These are phyloP conservation scores for Ogataea zsoltii DNA, from an alignment of 805 yeast genomes.

Conservation along the genomic window DNA sequence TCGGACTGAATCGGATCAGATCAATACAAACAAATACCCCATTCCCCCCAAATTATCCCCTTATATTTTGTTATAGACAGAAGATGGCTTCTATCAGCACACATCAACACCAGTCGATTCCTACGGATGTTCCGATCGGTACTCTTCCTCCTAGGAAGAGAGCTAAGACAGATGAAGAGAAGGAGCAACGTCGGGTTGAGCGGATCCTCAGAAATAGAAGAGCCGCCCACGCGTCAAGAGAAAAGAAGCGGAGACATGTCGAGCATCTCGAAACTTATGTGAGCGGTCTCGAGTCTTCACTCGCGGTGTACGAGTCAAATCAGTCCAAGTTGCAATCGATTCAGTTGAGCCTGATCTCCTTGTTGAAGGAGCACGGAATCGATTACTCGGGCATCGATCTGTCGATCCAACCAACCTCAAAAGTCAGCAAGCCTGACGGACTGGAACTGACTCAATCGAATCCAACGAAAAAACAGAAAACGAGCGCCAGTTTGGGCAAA, in stretches of 20 bases:
- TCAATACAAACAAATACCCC: conserved; percentile 20
- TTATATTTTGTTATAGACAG: neutral
- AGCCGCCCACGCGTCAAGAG: conserved; percentile 97
- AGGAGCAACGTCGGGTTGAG: conserved; percentile 94
- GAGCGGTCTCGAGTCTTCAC: conserved; percentile 37
- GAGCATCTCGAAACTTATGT: conserved; percentile 75
- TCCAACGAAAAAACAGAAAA: conserved; percentile 23
- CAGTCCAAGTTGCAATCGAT: conserved; percentile 14
- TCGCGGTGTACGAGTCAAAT: conserved; percentile 15
- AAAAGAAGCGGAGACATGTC: conserved; percentile 90
- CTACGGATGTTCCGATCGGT: conserved; percentile 20
- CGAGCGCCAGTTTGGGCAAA: conserved; percentile 2
- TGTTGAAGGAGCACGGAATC: conserved; percentile 19
- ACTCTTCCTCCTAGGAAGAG: conserved; percentile 89
- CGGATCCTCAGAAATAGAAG: conserved; percentile 90
- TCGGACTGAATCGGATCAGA: conserved; percentile 3
- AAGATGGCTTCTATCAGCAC: conserved; percentile 13
- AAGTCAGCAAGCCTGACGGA: conserved; percentile 29
- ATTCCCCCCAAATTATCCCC: conserved; percentile 2
- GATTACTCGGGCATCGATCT: conserved; percentile 19
- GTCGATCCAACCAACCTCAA: conserved; percentile 12
- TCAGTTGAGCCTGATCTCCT: conserved; percentile 19
- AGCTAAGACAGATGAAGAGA: conserved; percentile 95
- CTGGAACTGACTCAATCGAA: conserved; percentile 25
- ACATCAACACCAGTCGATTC: conserved; percentile 10